Evolutionary conservation across 2,329 filamentous ascomycete species (phyloP), one percentile per base, ranked within the genome.

Genomic region (Aspergillus hiratsukae): DNA sequence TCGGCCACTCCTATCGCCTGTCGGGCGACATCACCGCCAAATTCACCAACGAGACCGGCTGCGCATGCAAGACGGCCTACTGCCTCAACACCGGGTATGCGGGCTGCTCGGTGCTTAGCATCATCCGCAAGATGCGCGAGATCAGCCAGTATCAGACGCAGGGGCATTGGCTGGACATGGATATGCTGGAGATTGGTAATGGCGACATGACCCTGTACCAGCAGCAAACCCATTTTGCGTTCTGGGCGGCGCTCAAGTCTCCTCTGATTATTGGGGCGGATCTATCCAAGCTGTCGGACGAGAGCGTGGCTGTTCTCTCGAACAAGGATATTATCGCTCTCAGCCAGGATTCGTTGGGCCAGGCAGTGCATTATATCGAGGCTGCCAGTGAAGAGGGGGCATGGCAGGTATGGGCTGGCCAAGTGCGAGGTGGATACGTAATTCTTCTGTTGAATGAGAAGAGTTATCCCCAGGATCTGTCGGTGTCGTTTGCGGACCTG

Each of bases 151-250:
- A 70, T 37, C 68, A 70, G 60, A 62, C 62, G 25, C 66, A 3
- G 3, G 48, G 48, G 1, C 53, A 55, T 61, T 27, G 69, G 68
- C 62, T 57, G 27, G 78, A 81, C 56, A 67, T 71, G 50, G 76
- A 80, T 50, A 78, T 78, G 70, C 73, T 51, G 43, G 76, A 78
- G 63, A 70, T 80, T n/a, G 78, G 78, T 37, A 80, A 79, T 58
- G 71, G 68, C 0, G 67, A 73, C 23, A 64, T 80, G 50, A 76
- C 71, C 9, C 25, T 52, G 14, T 11, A 45, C 19, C 50, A 52
- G 50, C 1, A 70, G 41, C 68, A 75, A n/a, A 73, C 71, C 4
- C 77, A 80, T 56, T 79, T 80, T 54, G 73, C 73, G 1, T 63
- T 79, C 19, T 80, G 78, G 78, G 74, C 75, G 0, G 75, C 74